These are phyloP conservation scores for Ceratocystis albifundus DNA, from an alignment of 2,329 filamentous ascomycete genomes.

Conservation along the genomic window DNA sequence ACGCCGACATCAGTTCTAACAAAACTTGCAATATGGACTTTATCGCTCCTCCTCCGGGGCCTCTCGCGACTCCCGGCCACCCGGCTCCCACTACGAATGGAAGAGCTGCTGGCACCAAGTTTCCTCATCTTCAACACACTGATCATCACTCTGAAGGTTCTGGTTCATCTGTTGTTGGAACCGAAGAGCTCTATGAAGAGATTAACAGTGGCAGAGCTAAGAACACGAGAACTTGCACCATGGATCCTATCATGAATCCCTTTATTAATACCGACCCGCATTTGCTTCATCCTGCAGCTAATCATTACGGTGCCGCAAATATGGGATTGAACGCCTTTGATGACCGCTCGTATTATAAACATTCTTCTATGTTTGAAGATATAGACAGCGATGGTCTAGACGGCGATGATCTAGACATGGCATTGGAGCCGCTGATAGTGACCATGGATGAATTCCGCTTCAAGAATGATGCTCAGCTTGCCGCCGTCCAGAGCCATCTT, in stretches of 20 bases:
- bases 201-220: neutral
- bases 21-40: neutral
- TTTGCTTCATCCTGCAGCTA: neutral
- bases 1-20: neutral
- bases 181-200: neutral
- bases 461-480: neutral
- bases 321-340: neutral
- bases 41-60: neutral
- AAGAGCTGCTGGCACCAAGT: neutral
- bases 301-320: neutral
- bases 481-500: neutral
- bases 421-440: neutral
- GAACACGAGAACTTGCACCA: neutral
- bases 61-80: neutral
- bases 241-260: neutral
- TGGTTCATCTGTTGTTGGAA: too few relatives aligned
- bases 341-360: neutral
- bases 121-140: neutral
- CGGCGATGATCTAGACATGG: neutral
- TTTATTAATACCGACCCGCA: neutral
- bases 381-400: neutral
- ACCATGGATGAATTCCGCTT: constrained; percentile 1
- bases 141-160: too few relatives aligned
- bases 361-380: neutral
- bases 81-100: neutral